Conservation (phyloP, 1,284 basidiomycete genomes). For the Salmacisia buchloeana region DNA sequence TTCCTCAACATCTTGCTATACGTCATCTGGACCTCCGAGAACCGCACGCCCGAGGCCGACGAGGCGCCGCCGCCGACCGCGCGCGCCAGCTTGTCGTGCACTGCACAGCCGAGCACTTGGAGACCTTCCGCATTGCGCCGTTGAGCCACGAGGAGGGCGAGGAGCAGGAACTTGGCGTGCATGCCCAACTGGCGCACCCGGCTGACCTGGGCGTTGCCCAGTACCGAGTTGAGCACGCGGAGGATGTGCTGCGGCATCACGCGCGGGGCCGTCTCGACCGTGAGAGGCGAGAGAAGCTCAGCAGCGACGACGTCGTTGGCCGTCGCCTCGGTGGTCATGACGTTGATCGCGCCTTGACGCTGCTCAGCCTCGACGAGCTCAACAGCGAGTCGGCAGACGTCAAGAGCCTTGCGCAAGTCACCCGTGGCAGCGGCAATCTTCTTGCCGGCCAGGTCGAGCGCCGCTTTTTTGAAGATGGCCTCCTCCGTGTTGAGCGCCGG, state of each 20-base stretch:
- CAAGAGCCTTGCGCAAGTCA: slow-evolving; percentile 52
- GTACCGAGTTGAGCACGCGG: slow-evolving; percentile 39
- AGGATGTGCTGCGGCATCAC: slow-evolving; percentile 46
- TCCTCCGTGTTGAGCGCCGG: neutral
- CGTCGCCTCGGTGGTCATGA: neutral
- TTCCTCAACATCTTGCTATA: slow-evolving; percentile 34
- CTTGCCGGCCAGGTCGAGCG: slow-evolving; percentile 51
- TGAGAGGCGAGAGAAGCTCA: slow-evolving; percentile 24
- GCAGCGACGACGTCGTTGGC: neutral
- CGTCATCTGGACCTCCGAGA: slow-evolving; percentile 36
- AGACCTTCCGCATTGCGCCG: slow-evolving; percentile 24
- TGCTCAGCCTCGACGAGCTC: slow-evolving; percentile 48
- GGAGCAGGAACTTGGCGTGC: slow-evolving; percentile 44
- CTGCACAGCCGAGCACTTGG: slow-evolving; percentile 20
- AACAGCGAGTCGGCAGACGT: slow-evolving; percentile 49
- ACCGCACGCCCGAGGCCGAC: slow-evolving; percentile 12
- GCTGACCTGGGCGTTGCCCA: slow-evolving; percentile 37
- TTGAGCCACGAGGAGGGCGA: slow-evolving; percentile 35
- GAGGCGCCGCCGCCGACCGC: neutral
- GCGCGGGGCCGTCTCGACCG: slow-evolving; percentile 32
- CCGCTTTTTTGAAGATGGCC: slow-evolving; percentile 45
- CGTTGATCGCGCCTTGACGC: slow-evolving; percentile 23
- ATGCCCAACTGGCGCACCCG: slow-evolving; percentile 41
- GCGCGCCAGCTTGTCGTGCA: neutral
- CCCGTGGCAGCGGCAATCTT: slow-evolving; percentile 52